These are phyloP conservation scores for Acacia confusa DNA, from an alignment of 306 rosid species.

Conservation along the genomic window DNA sequence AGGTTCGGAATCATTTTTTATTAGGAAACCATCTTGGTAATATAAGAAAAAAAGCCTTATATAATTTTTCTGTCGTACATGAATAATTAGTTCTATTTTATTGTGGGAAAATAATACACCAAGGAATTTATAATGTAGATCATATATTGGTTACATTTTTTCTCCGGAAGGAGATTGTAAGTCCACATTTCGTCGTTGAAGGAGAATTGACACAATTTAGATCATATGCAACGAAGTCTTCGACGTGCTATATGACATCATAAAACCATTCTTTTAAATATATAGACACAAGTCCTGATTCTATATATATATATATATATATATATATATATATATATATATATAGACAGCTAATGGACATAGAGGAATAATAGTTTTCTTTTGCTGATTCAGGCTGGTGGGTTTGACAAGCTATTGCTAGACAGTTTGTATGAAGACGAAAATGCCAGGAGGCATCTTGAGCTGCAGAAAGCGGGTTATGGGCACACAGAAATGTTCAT, in stretches of 20 bases:
- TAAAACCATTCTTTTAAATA: not conserved
- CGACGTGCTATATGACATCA: not conserved
- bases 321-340: no score
- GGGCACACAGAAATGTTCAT: constrained; percentile 47
- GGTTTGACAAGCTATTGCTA: constrained; percentile 80
- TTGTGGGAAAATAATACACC: not conserved
- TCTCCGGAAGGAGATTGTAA: not conserved
- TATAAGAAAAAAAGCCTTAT: not conserved
- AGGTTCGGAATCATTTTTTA: not conserved
- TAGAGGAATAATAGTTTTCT: not conserved
- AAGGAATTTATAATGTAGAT: not conserved
- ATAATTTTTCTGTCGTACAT: not conserved
- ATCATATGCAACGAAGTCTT: not conserved
- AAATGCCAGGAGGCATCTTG: constrained; percentile 80
- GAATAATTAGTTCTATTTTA: not conserved
- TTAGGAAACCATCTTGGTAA: not conserved
- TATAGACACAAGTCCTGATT: not conserved
- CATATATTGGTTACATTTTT: not conserved
- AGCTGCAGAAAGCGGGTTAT: constrained; percentile 81
- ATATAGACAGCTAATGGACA: not conserved
- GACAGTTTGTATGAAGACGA: constrained; percentile 96
- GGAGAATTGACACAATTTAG: not conserved
- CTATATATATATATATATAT: no score
- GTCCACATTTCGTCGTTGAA: not conserved
- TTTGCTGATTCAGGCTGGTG: constrained; percentile 69